Evolutionary conservation across 2,329 filamentous ascomycete genomes (phyloP), one percentile per base, ranked within the genome.

Genomic region (Apiospora aurea): DNA sequence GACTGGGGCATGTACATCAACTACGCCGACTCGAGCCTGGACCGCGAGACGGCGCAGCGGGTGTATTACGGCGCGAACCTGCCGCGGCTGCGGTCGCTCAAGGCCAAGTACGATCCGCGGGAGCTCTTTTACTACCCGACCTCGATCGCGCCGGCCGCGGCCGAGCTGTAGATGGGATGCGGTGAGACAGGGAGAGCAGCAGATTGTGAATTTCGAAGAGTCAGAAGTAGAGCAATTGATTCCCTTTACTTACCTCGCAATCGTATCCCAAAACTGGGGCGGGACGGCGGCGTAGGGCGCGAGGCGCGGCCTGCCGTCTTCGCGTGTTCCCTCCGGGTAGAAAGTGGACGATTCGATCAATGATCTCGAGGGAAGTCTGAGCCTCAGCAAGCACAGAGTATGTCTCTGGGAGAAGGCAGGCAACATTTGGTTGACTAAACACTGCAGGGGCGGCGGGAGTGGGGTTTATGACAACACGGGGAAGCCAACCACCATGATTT

Each of bases 1-100:
- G 78, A 79, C 70, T 76, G 75, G 73, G 79, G 78, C 71, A 78
- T 79, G 78, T 89, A 89, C 74, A 80, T 86, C 75, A 89, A 89
- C 80, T 89, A 89, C 69, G 83, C 86, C 7, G 87, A 89, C 75
- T 83, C 86, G 0, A 82, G 79, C 67, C 80, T 88, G 71, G 81
- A 82, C 76, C 81, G 83, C 18, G 81, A 81, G 1, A 81, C 81
- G 26, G 87, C 87, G 2, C 84, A 87, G 74, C 76, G 84, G 72
- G 77, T 86, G 73, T 89, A 89, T 78, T 89, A 85, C 74, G 81
- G 85, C 6, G 77, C 77, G 69, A 85, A 79, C 70, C 76, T 85
- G 41, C 76, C 79, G 1, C 79, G 75, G 47, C 76, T 86, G 70
- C 79, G 80, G 75, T 68, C 77, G 66, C 77, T 86, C 69, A 86